phyloP scores from a whole-genome alignment of 345 rosid species.

The Ailanthus altissimus region DNA sequence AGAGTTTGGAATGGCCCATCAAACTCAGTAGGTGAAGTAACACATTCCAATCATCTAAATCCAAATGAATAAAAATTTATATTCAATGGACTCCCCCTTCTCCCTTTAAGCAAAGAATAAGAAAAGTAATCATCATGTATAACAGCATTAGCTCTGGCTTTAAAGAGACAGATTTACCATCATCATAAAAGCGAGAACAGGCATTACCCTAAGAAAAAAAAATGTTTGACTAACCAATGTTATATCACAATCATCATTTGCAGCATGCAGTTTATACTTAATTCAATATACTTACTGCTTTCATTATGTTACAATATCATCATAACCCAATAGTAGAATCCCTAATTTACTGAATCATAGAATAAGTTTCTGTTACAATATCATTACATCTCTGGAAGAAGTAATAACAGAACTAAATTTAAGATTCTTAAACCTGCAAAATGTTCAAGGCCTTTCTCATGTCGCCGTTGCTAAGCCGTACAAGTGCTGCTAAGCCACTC shows the following conservation, averaged over 20 bases:
- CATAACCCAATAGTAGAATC: neutral
- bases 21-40: neutral
- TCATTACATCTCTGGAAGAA: neutral
- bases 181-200: neutral
- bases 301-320: neutral
- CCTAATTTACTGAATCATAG: neutral
- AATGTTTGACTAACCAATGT: neutral
- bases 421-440: slow-evolving; percentile 63
- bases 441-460: slow-evolving; percentile 99
- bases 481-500: slow-evolving; percentile 78
- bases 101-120: neutral
- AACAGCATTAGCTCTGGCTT: neutral
- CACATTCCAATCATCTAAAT: no score
- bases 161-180: neutral
- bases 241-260: slow-evolving; percentile 2
- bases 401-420: slow-evolving; percentile 9
- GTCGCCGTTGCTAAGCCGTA: slow-evolving; percentile 92
- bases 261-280: neutral
- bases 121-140: neutral
- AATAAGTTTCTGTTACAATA: neutral
- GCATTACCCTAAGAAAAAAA: neutral
- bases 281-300: neutral
- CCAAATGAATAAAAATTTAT: neutral
- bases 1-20: neutral
- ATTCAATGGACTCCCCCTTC: neutral